Evolutionary conservation across 768 basidiomycete genomes (phyloP).

Genomic region (Pluteus cervinus): DNA sequence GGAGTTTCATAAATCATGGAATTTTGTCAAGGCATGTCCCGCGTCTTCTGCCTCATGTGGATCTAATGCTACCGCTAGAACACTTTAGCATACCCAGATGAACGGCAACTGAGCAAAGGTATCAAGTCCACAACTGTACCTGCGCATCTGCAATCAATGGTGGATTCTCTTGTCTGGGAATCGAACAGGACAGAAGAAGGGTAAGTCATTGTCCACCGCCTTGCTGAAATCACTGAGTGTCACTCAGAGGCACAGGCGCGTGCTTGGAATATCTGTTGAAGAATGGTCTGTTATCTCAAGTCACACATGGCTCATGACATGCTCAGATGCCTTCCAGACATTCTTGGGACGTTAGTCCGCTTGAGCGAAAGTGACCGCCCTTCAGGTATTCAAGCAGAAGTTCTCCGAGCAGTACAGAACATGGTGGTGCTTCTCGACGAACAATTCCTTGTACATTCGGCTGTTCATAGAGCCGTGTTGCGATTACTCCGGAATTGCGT

Average conservation of each 20-base stretch:
- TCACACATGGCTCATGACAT: background rate
- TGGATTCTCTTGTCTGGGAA: slow-evolving; percentile 83
- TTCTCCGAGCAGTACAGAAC: slow-evolving; percentile 80
- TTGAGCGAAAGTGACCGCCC: slow-evolving; percentile 84
- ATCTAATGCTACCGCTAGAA: slow-evolving; percentile 37
- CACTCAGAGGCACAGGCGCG: slow-evolving; percentile 70
- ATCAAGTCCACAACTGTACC: slow-evolving; percentile 82
- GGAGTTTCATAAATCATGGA: slow-evolving; percentile 77
- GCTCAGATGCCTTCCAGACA: slow-evolving; percentile 42
- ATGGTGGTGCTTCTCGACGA: slow-evolving; percentile 91
- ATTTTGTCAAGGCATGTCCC: slow-evolving; percentile 53
- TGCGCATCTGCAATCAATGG: slow-evolving; percentile 66
- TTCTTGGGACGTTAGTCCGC: slow-evolving; percentile 77
- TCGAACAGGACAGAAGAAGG: slow-evolving; percentile 81
- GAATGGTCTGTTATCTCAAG: slow-evolving; percentile 50
- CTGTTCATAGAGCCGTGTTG: slow-evolving; percentile 83
- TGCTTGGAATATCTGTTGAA: slow-evolving; percentile 91
- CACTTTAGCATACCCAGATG: slow-evolving; percentile 83
- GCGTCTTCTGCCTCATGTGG: background rate
- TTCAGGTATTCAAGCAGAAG: slow-evolving; percentile 86
- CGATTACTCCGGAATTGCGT: slow-evolving; percentile 81
- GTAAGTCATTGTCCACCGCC: slow-evolving; percentile 60
- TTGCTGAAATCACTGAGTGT: slow-evolving; percentile 8
- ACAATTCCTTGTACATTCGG: slow-evolving; percentile 88
- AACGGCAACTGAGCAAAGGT: slow-evolving; percentile 78